Conservation (phyloP, 225 moss, liverwort and hornwort genomes). For the Pseudoscleropodium purum region DNA sequence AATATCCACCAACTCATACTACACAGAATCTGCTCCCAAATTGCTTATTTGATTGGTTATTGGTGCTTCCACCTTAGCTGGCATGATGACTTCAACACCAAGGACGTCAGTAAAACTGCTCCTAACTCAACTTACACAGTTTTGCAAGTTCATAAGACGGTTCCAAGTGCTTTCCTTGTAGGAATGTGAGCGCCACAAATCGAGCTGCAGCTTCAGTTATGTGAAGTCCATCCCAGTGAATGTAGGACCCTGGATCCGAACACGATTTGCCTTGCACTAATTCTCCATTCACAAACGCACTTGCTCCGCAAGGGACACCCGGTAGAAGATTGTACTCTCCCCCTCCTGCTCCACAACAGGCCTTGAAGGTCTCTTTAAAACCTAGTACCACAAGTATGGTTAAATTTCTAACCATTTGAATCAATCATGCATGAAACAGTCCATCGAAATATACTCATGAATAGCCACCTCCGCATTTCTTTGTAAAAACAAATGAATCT, state of each 20-base stretch:
- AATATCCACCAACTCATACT: too few species aligned
- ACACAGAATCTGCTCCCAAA: too few species aligned
- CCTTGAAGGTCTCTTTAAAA: slow-evolving; percentile 24
- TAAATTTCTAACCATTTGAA: neutral
- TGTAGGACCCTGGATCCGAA: slow-evolving; percentile 13
- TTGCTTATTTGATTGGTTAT: too few species aligned
- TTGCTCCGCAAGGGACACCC: neutral
- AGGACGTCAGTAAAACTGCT: neutral
- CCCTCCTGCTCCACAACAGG: slow-evolving; percentile 48
- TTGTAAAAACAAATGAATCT: neutral
- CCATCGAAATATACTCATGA: neutral
- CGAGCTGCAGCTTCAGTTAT: slow-evolving; percentile 55
- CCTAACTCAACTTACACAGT: slow-evolving; percentile 11
- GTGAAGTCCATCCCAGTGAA: slow-evolving; percentile 60
- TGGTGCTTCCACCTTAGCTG: too few species aligned
- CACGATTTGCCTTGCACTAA: slow-evolving; percentile 13
- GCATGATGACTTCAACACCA: neutral
- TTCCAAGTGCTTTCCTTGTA: slow-evolving; percentile 17
- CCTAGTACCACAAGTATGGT: slow-evolving; percentile 21
- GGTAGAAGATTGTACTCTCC: slow-evolving; percentile 19
- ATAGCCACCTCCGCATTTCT: neutral
- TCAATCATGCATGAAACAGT: neutral
- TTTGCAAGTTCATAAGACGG: slow-evolving; percentile 14
- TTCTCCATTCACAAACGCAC: slow-evolving; percentile 14
- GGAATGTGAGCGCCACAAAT: slow-evolving; percentile 6